Evolutionary conservation across 1,284 basidiomycete species (phyloP).

Genomic region (Thelephora terrestris): DNA sequence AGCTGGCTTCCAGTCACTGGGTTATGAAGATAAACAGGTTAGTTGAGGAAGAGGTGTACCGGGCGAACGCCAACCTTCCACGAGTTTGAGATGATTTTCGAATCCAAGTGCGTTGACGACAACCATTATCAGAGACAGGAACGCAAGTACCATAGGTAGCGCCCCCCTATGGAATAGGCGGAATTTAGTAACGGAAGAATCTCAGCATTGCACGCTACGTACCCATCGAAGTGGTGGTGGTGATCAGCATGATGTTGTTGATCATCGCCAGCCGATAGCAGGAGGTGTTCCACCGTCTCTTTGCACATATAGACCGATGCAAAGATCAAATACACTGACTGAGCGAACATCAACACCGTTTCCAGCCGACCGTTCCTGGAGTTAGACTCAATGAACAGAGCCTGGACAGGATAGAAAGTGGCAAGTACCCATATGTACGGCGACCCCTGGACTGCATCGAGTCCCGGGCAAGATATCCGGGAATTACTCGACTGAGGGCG

Average conservation of each 20-base stretch:
- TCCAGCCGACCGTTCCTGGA: slow-evolving; percentile 62
- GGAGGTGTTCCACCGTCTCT: slow-evolving; percentile 79
- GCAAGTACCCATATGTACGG: slow-evolving; percentile 66
- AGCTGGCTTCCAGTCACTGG: slow-evolving; percentile 46
- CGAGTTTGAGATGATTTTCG: slow-evolving; percentile 59
- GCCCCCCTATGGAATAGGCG: slow-evolving; percentile 38
- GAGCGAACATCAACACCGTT: slow-evolving; percentile 77
- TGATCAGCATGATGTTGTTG: slow-evolving; percentile 44
- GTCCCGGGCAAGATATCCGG: slow-evolving; percentile 25
- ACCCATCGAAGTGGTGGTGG: slow-evolving; percentile 27
- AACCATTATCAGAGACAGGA: slow-evolving; percentile 47
- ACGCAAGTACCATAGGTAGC: slow-evolving; percentile 56
- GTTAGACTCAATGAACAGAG: background rate
- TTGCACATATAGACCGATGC: slow-evolving; percentile 89
- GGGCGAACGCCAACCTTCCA: slow-evolving; percentile 41
- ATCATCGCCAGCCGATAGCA: slow-evolving; percentile 55
- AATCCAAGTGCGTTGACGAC: slow-evolving; percentile 44
- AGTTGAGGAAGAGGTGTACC: background rate
- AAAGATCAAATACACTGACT: slow-evolving; percentile 86
- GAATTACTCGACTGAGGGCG: slow-evolving; percentile 44
- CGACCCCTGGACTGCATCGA: slow-evolving; percentile 22
- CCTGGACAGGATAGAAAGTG: slow-evolving; percentile 1
- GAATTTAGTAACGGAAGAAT: background rate
- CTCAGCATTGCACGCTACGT: background rate
- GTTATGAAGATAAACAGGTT: background rate